Conservation (phyloP, 441 rosid genomes). For the Melastoma candidum region DNA sequence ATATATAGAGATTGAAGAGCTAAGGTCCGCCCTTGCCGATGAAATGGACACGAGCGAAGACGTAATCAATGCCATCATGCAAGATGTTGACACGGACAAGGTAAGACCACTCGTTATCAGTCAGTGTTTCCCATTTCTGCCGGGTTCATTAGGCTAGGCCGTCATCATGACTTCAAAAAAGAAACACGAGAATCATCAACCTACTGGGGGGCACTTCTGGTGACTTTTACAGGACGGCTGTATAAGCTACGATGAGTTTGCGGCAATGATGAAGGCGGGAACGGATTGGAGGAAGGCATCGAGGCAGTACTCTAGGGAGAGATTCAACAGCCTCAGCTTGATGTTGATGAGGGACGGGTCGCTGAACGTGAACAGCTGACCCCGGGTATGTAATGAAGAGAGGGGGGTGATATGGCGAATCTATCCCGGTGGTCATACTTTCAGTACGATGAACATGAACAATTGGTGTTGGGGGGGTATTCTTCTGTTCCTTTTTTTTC, state of each 20-base stretch:
- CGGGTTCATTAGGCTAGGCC: background rate
- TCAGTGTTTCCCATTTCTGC: background rate
- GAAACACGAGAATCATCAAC: no score
- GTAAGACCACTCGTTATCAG: slow-evolving; percentile 18
- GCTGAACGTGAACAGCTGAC: slow-evolving; percentile 24
- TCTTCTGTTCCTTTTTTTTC: no score
- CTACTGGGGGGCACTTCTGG: no score
- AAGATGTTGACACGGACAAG: slow-evolving; percentile 71
- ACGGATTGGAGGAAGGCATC: slow-evolving; percentile 71
- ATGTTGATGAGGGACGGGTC: slow-evolving; percentile 59
- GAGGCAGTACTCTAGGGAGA: slow-evolving; percentile 51
- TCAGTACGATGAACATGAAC: no score
- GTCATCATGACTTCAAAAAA: no score
- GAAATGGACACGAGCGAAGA: slow-evolving; percentile 57
- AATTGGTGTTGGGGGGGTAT: no score
- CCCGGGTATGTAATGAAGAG: slow-evolving; percentile 16
- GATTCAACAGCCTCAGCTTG: slow-evolving; percentile 52
- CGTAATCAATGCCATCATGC: slow-evolving; percentile 56
- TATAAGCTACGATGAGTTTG: slow-evolving; percentile 57
- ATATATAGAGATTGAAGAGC: slow-evolving; percentile 57
- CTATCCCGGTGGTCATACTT: no score
- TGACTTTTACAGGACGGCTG: slow-evolving; percentile 39
- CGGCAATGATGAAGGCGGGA: slow-evolving; percentile 62
- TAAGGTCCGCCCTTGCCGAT: slow-evolving; percentile 48
- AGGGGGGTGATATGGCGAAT: background rate